Evolutionary conservation across 306 rosid genomes (phyloP).

Genomic region (Trifolium fragiferum): DNA sequence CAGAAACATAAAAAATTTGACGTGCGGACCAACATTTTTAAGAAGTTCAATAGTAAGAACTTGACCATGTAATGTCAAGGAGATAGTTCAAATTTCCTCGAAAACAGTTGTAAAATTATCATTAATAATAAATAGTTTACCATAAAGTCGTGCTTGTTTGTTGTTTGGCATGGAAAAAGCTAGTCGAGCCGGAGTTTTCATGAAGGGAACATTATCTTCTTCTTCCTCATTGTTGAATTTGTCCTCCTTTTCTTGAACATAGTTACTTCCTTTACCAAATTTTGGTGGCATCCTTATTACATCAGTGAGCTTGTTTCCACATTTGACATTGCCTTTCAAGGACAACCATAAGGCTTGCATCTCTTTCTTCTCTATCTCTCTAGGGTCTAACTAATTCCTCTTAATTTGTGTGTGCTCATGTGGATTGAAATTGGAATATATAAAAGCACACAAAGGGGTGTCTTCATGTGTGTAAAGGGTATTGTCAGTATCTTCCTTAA

Average conservation of each 20-base stretch:
- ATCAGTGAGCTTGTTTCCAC: constrained; percentile 63
- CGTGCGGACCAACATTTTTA: too few relatives aligned
- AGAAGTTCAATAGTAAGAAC: background rate
- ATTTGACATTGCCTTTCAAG: constrained; percentile 60
- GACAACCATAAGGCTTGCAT: constrained; percentile 68
- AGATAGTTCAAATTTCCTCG: background rate
- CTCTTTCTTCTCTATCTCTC: constrained; percentile 42
- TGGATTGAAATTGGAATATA: constrained; percentile 26
- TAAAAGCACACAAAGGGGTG: constrained; percentile 13
- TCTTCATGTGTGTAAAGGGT: background rate
- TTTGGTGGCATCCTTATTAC: constrained; percentile 48
- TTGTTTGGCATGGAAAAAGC: constrained; percentile 41
- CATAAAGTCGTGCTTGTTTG: constrained; percentile 51
- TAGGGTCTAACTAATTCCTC: background rate
- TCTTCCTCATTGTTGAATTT: constrained; percentile 14
- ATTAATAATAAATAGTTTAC: constrained; percentile 41
- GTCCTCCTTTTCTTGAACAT: constrained; percentile 35
- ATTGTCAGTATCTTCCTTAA: too few relatives aligned
- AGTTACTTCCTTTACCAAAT: constrained; percentile 37
- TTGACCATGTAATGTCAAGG: background rate
- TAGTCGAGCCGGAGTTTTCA: constrained; percentile 46
- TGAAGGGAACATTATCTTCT: constrained; percentile 34
- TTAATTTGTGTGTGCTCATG: background rate
- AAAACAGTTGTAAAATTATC: background rate
- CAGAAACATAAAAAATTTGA: background rate